Evolutionary conservation across 345 rosid genomes (phyloP).

Genomic region (Euphorbia pulcherrima): DNA sequence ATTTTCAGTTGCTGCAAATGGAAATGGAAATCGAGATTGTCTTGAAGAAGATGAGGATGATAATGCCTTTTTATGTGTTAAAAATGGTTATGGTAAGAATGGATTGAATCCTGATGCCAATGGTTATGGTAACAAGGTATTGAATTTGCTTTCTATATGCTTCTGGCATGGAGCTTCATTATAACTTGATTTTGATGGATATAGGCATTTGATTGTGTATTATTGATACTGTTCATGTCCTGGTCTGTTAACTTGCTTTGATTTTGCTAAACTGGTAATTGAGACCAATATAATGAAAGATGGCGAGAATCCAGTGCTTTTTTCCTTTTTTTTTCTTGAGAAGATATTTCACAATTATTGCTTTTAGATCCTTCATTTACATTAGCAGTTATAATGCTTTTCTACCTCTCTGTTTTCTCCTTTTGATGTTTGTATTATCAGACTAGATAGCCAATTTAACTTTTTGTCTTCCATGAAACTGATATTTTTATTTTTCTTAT

Average conservation of each 20-base stretch:
- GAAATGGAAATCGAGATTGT: conserved; percentile 1
- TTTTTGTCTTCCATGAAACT: not conserved
- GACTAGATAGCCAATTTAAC: not conserved
- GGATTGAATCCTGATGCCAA: not conserved
- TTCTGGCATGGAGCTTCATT: not conserved
- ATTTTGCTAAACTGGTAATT: not conserved
- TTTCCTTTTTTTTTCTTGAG: not conserved
- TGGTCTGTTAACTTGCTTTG: not conserved
- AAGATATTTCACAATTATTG: not conserved
- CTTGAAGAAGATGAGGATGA: conserved; percentile 12
- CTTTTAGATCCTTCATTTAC: not conserved
- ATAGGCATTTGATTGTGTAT: not conserved
- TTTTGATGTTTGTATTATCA: not conserved
- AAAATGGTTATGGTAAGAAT: not conserved
- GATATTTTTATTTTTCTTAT: not conserved
- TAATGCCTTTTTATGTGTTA: conserved; percentile 6
- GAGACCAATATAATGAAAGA: not conserved
- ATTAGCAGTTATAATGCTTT: not conserved
- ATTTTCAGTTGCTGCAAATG: conserved; percentile 11
- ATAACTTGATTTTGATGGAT: not conserved
- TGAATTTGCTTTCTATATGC: not conserved
- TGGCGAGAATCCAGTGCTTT: not conserved
- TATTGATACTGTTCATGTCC: not conserved
- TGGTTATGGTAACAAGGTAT: conserved; percentile 31
- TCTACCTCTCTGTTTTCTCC: not conserved